Evolutionary conservation across 495 filamentous ascomycete species (phyloP).

Genomic region (Lasiosphaeris hirsuta): DNA sequence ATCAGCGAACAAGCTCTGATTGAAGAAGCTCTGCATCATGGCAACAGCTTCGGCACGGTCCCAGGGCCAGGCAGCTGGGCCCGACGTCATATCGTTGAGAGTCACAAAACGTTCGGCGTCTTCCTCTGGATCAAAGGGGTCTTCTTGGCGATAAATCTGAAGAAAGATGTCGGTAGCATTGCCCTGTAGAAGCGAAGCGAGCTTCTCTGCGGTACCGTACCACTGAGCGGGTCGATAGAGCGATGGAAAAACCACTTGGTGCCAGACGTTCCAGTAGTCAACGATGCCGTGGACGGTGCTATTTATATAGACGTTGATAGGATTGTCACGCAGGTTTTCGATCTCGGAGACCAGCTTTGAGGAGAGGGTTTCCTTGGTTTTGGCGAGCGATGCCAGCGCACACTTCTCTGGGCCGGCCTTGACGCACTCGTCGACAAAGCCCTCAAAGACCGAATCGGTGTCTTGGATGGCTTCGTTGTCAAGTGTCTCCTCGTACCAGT

Average conservation of each 20-base stretch:
- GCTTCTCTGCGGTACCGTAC: conserved; percentile 32
- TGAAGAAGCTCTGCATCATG: conserved; percentile 27
- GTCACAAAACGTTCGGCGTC: conserved; percentile 25
- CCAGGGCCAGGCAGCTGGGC: conserved; percentile 27
- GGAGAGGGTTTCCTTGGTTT: conserved; percentile 28
- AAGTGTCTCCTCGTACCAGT: conserved; percentile 33
- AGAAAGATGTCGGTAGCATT: conserved; percentile 42
- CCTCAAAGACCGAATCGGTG: conserved; percentile 36
- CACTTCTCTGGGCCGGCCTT: conserved; percentile 34
- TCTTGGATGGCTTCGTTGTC: conserved; percentile 31
- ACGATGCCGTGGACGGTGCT: conserved; percentile 36
- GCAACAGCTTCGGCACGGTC: conserved; percentile 24
- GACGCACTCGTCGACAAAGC: conserved; percentile 45
- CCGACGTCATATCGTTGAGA: conserved; percentile 34
- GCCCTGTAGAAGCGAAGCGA: conserved; percentile 36
- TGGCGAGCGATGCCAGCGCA: conserved; percentile 30
- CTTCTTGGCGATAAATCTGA: conserved; percentile 23
- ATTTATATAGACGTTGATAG: conserved; percentile 41
- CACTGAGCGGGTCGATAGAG: conserved; percentile 37
- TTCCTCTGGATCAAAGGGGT: conserved; percentile 8
- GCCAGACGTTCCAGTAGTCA: conserved; percentile 33
- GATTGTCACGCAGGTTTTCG: conserved; percentile 28
- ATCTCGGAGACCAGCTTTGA: conserved; percentile 26
- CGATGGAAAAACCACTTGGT: conserved; percentile 36
- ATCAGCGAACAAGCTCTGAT: conserved; percentile 25